Base-by-base conservation (phyloP, 345 rosid genomes). In the Salix dunnii region DNA sequence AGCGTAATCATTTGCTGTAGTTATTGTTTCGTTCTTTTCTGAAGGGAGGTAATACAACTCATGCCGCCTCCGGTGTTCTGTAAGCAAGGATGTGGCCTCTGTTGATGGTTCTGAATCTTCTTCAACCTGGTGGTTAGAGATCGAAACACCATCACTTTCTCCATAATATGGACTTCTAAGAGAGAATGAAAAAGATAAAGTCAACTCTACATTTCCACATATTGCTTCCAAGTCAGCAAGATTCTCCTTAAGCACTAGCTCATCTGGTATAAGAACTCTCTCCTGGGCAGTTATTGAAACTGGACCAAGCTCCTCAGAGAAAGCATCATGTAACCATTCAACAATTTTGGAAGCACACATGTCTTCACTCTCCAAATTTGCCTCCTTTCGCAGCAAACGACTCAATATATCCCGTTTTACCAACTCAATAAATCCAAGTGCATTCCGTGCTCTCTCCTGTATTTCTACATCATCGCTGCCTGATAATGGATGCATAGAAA, bases 21-120 rank as follows among this genome's bases (percentile, higher is more conserved):
- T 11, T 14, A 42, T 77, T 69, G 65, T 80, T 74, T 81, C 93
- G 68, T 75, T 81, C 79, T 84, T 87, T 81, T 90, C 90, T 28
- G 88, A 86, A 70, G 97, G 78, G 58, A 96, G 97, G 77, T 96
- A 93, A 78, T 89, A 96, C 60, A 94, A 76, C 38, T 89, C 97
- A 79, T 94, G 96, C 36, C 91, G 91, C 87, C 90, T 92, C 49
- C 98, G 93, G 79, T 94, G 99, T 84, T 94, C 97, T 0, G 89
- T 89, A 40, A 96, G 91, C 80, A 91, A 82, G 64, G 97, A 90
- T 55, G 92, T 75, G 78, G 94, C 90, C 84, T 93, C 96, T 1
- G 77, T 79, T 58, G 87, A 84, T 46, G 82, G 85, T 82, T 91
- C 97, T 30, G 82, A 70, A 77, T 86, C 90, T 80, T 90, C 94